These are phyloP conservation scores for Aspergillus alliaceus DNA, from an alignment of 2,329 filamentous ascomycete genomes.

Conservation along the genomic window DNA sequence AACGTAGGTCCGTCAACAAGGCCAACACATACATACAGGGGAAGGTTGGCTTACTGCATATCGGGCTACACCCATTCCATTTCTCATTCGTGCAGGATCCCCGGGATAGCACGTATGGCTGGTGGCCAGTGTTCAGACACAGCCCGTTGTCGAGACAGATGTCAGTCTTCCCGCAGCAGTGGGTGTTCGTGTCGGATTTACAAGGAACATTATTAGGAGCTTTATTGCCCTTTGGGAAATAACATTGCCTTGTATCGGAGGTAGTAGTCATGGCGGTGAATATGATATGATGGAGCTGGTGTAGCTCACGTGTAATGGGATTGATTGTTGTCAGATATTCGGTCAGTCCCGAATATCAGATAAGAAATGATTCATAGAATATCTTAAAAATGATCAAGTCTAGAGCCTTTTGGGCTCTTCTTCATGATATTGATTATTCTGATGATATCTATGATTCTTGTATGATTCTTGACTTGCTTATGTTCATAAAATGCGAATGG, in stretches of 20 bases:
- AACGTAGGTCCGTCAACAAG: background rate
- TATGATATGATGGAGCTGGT: no score
- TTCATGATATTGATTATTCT: no score
- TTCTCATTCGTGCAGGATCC: conserved; percentile 29
- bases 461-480: no score
- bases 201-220: conserved; percentile 25
- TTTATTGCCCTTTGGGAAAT: conserved; percentile 25
- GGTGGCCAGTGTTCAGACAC: conserved; percentile 24
- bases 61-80: conserved; percentile 27
- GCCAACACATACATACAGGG: no score
- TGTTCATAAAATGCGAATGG: no score
- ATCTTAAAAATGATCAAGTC: no score
- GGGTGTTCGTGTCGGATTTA: conserved; percentile 21
- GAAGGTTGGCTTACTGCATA: conserved; percentile 19
- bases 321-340: no score
- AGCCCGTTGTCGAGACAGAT: conserved; percentile 31
- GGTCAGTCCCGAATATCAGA: no score
- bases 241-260: conserved; percentile 21
- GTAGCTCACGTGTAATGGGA: no score
- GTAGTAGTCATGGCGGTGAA: background rate
- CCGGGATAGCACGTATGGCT: conserved; percentile 27
- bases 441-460: no score
- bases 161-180: conserved; percentile 24
- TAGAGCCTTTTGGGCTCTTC: no score
- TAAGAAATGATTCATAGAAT: no score